phyloP scores from a whole-genome alignment of 179 eudicot genomes.

The Pouteria campechiana region DNA sequence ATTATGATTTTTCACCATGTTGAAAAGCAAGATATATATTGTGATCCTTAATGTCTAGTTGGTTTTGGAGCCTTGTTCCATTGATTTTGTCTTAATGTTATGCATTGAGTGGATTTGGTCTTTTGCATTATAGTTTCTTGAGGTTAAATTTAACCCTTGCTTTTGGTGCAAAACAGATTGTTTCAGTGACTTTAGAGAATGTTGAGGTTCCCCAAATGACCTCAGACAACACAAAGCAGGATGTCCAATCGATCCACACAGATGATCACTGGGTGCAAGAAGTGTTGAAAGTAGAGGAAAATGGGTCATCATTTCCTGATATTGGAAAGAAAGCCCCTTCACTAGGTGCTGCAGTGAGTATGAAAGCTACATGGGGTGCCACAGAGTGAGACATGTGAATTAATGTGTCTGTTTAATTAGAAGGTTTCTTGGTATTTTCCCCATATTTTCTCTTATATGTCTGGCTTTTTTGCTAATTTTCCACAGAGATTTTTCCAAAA shows the following conservation, averaged over 20 bases:
- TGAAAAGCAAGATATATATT: too few relatives aligned
- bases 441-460: background rate
- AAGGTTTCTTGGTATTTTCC: background rate
- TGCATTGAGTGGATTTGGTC: too few relatives aligned
- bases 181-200: conserved; percentile 75
- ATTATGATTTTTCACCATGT: too few relatives aligned
- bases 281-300: conserved; percentile 15
- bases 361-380: conserved; percentile 29
- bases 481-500: conserved; percentile 51
- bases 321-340: conserved; percentile 9
- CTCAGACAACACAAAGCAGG: conserved; percentile 20
- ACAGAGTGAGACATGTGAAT: conserved; percentile 38
- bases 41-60: too few relatives aligned
- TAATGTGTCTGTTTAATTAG: background rate
- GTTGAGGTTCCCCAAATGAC: conserved; percentile 28
- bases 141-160: conserved; percentile 8
- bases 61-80: too few relatives aligned
- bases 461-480: conserved; percentile 3
- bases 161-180: conserved; percentile 35
- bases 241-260: conserved; percentile 9
- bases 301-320: conserved; percentile 19
- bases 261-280: conserved; percentile 15
- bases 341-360: conserved; percentile 8
- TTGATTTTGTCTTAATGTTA: too few relatives aligned
- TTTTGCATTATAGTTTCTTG: too few relatives aligned